phyloP scores from a whole-genome alignment of 1,284 basidiomycete species.

The Sporisorium graminicola region DNA sequence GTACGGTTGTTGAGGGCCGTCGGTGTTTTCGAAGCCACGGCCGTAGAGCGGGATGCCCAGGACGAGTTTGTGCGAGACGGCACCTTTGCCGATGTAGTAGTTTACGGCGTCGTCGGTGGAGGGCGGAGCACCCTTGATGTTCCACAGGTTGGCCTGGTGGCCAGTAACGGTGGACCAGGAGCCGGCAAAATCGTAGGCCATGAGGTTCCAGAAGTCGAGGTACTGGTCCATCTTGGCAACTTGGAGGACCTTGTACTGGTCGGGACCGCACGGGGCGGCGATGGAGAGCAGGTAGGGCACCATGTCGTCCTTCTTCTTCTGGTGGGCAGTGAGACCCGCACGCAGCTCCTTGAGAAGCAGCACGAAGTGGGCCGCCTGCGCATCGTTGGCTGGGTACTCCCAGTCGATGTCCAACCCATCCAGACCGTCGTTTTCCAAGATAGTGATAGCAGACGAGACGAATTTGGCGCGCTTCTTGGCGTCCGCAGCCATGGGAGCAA shows the following conservation, averaged over 20 bases:
- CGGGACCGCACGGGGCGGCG: constrained; percentile 81
- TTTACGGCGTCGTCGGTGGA: constrained; percentile 79
- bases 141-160: constrained; percentile 83
- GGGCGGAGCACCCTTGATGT: constrained; percentile 68
- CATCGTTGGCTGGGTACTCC: constrained; percentile 81
- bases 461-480: constrained; percentile 75
- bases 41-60: constrained; percentile 77
- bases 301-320: constrained; percentile 72
- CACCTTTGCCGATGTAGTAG: constrained; percentile 78
- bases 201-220: constrained; percentile 89
- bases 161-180: constrained; percentile 79
- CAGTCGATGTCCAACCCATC: constrained; percentile 84
- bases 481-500: constrained; percentile 61
- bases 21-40: constrained; percentile 83
- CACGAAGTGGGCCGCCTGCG: constrained; percentile 80
- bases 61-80: constrained; percentile 79
- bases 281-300: constrained; percentile 78
- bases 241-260: constrained; percentile 77
- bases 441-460: constrained; percentile 77
- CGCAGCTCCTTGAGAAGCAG: constrained; percentile 80
- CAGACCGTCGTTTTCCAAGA: constrained; percentile 87
- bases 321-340: constrained; percentile 78
- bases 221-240: constrained; percentile 79
- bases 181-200: constrained; percentile 75
- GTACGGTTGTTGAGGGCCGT: constrained; percentile 81